A percentile compares a stretch with the other conserved stretches of the same genome.
Conservation (phyloP, 768 basidiomycete species). For the Tulasnella sp. region DNA sequence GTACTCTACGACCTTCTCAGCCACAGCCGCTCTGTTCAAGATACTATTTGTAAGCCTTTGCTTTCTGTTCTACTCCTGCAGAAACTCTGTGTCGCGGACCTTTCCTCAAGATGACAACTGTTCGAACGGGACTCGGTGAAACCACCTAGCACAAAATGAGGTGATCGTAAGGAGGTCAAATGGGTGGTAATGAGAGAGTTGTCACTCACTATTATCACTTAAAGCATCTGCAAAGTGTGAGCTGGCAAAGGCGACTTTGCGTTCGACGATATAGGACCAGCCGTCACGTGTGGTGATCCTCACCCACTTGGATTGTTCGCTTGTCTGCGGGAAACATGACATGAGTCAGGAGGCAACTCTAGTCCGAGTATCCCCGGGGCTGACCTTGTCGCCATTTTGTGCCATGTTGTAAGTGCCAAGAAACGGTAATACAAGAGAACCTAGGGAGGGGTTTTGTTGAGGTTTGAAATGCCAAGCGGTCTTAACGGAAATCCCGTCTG, state of each 20-base stretch:
- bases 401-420: no score
- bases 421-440: no score
- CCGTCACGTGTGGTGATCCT: slow-evolving; percentile 68
- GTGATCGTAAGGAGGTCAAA: no score
- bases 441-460: no score
- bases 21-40: slow-evolving; percentile 54
- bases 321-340: no score
- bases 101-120: slow-evolving; percentile 56
- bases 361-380: no score
- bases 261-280: slow-evolving; percentile 64
- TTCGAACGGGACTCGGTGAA: slow-evolving; percentile 67
- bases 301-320: slow-evolving; percentile 46
- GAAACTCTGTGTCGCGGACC: slow-evolving; percentile 33
- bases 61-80: background rate
- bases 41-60: no score
- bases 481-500: no score
- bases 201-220: background rate
- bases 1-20: slow-evolving; percentile 84
- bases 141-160: slow-evolving; percentile 37
- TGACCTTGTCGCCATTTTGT: no score
- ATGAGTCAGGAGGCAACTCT: no score
- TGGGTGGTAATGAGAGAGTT: background rate
- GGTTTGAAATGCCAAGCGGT: no score
- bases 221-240: slow-evolving; percentile 24
- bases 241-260: slow-evolving; percentile 64